Percentiles rank a stretch among this genome's conserved stretches.
These are phyloP conservation scores for Biscutella auriculata DNA, from an alignment of 441 rosid genomes.

Conservation along the genomic window DNA sequence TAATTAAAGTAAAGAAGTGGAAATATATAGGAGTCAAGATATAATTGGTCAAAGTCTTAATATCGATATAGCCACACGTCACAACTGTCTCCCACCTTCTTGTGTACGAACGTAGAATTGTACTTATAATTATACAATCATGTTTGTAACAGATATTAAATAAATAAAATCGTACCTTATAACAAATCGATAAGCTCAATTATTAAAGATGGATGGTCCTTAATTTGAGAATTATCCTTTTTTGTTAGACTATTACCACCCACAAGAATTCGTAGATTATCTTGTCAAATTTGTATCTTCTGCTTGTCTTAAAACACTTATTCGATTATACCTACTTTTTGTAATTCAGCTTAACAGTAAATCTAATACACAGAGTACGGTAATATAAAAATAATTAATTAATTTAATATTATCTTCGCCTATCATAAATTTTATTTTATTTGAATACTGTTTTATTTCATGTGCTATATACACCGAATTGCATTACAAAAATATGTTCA, in stretches of 20 bases:
- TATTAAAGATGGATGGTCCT: not conserved
- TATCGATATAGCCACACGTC: constrained; percentile 16
- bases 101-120: constrained; percentile 14
- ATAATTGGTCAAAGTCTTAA: constrained; percentile 16
- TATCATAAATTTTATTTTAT: no score
- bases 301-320: not conserved
- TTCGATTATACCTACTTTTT: no score
- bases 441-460: no score
- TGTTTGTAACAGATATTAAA: not conserved
- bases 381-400: no score
- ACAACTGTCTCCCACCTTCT: constrained; percentile 25
- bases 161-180: not conserved
- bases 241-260: not conserved
- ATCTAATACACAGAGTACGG: no score
- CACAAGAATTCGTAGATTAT: not conserved
- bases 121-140: not conserved
- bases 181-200: not conserved
- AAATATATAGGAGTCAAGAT: constrained; percentile 9
- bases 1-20: constrained; percentile 21
- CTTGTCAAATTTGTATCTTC: not conserved
- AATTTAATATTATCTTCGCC: no score
- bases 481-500: no score
- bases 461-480: no score
- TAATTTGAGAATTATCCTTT: not conserved
- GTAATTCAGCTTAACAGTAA: no score